These are phyloP conservation scores for Thielaviopsis ethacetica DNA, from an alignment of 2,329 filamentous ascomycete species.

Conservation along the genomic window DNA sequence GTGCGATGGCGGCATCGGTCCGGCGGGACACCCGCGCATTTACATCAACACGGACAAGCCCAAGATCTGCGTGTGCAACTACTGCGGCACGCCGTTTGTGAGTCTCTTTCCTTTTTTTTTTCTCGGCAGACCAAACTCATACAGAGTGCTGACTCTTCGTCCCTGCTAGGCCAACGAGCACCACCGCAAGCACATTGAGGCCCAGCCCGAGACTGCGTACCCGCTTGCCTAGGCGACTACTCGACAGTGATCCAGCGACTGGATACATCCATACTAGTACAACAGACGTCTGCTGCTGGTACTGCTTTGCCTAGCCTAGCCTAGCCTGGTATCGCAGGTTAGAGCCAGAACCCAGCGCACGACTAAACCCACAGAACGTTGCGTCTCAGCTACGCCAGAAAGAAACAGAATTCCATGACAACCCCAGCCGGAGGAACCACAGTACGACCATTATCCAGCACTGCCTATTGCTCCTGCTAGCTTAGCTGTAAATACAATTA, in stretches of 20 bases:
- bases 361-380: not conserved
- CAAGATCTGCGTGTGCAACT: slow-evolving; percentile 76
- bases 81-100: slow-evolving; percentile 90
- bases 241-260: not conserved
- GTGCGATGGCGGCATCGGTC: slow-evolving; percentile 85
- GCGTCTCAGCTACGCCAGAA: not conserved
- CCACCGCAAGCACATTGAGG: slow-evolving; percentile 69
- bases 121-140: no score
- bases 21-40: slow-evolving; percentile 76
- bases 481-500: not conserved
- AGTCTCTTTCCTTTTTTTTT: slow-evolving; percentile 20
- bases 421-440: not conserved
- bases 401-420: not conserved
- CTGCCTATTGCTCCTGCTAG: not conserved
- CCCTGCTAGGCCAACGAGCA: slow-evolving; percentile 65
- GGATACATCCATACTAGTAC: not conserved
- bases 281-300: not conserved
- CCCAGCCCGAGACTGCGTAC: slow-evolving; percentile 64
- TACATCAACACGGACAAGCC: slow-evolving; percentile 99
- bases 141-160: slow-evolving; percentile 12
- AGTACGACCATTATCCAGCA: not conserved
- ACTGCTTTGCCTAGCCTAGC: no score
- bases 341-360: not conserved
- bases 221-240: slow-evolving; percentile 42
- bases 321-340: not conserved